phyloP scores from a whole-genome alignment of 495 filamentous ascomycete species.

The Podospora pseudopauciseta region DNA sequence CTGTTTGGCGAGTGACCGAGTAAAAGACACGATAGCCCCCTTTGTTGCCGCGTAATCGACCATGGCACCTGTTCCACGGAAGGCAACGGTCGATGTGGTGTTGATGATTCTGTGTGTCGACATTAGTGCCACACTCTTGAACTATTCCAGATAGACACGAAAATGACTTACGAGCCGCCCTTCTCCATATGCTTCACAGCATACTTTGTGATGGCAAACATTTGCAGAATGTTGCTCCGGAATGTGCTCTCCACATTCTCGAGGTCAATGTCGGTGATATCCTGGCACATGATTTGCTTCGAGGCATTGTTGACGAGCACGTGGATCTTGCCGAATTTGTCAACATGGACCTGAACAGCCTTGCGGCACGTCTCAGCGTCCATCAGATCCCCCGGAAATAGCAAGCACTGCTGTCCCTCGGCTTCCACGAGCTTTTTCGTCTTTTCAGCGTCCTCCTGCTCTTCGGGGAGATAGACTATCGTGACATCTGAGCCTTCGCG shows the following conservation, averaged over 20 bases:
- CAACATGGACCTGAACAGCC: slow-evolving; percentile 51
- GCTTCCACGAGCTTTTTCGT: slow-evolving; percentile 51
- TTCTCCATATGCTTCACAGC: slow-evolving; percentile 54
- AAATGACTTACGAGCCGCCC: slow-evolving; percentile 39
- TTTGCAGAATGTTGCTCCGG: slow-evolving; percentile 56
- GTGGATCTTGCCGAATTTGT: slow-evolving; percentile 47
- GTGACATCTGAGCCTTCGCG: slow-evolving; percentile 54
- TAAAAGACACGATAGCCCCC: slow-evolving; percentile 59
- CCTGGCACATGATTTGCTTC: slow-evolving; percentile 50
- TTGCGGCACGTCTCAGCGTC: slow-evolving; percentile 44
- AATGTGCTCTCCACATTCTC: slow-evolving; percentile 52
- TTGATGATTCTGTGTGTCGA: slow-evolving; percentile 53
- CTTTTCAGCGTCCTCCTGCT: slow-evolving; percentile 52
- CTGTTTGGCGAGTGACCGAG: slow-evolving; percentile 52
- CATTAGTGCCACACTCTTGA: slow-evolving; percentile 11
- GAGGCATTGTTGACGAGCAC: slow-evolving; percentile 62
- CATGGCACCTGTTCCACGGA: slow-evolving; percentile 51
- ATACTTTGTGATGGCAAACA: slow-evolving; percentile 61
- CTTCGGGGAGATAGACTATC: slow-evolving; percentile 53
- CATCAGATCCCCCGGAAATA: slow-evolving; percentile 49
- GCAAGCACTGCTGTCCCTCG: slow-evolving; percentile 43
- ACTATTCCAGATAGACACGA: neutral
- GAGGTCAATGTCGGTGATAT: slow-evolving; percentile 50
- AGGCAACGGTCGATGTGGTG: slow-evolving; percentile 53
- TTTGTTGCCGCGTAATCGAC: slow-evolving; percentile 62